Conservation (phyloP, 2,329 filamentous ascomycete genomes). For the Cladophialophora carrionii region DNA sequence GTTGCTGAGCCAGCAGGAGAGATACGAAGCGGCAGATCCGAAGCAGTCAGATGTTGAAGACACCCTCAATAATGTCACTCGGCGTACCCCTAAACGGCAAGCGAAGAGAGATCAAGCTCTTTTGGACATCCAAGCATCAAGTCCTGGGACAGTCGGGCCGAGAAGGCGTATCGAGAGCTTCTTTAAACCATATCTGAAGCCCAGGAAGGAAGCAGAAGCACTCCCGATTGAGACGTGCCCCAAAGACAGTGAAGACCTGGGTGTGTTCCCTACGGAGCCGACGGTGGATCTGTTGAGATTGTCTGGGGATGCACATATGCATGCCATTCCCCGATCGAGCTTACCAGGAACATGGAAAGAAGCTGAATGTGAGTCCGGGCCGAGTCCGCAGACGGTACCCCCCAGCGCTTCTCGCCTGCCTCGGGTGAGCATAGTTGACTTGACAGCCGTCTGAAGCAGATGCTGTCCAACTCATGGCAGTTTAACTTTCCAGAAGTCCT, state of each 20-base stretch:
- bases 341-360: constrained; percentile 44
- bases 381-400: constrained; percentile 1
- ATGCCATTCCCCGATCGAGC: constrained; percentile 42
- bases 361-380: constrained; percentile 33
- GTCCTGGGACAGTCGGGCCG: constrained; percentile 2
- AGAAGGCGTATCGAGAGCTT: constrained; percentile 28
- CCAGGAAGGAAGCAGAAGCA: constrained; percentile 5
- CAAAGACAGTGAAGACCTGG: background rate
- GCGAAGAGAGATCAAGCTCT: constrained; percentile 11
- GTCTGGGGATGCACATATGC: constrained; percentile 27
- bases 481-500: constrained; percentile 40
- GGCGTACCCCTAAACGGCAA: constrained; percentile 7
- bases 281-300: constrained; percentile 5
- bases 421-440: constrained; percentile 37
- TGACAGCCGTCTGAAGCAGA: constrained; percentile 30
- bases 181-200: constrained; percentile 26
- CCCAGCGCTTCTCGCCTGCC: constrained; percentile 11
- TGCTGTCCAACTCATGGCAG: constrained; percentile 23
- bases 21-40: background rate
- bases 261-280: constrained; percentile 15
- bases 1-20: background rate
- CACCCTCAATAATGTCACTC: constrained; percentile 17
- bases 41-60: background rate
- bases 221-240: background rate
- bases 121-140: background rate